Percentiles rank a stretch among this genome's conserved stretches.
Conservation (phyloP, 352 stramenopile species). For the Globisporangium middletonii region DNA sequence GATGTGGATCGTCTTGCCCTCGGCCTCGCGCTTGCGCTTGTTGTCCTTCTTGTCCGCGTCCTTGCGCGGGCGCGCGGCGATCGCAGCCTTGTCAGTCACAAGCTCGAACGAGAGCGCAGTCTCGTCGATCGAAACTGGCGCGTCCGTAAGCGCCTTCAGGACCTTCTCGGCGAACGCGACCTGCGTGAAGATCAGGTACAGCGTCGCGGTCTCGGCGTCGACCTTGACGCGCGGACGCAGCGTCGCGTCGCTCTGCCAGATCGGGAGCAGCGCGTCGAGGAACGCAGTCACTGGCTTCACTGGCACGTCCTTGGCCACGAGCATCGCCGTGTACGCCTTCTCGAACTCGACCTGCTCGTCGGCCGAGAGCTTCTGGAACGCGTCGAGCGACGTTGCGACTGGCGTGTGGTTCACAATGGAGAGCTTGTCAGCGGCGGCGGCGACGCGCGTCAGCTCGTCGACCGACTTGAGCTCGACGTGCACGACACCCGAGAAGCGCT, state of each 20-base stretch:
- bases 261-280: conserved; percentile 54
- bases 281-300: conserved; percentile 65
- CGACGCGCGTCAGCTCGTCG: conserved; percentile 41
- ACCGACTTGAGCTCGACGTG: conserved; percentile 72
- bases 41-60: conserved; percentile 48
- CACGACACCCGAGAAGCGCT: conserved; percentile 66
- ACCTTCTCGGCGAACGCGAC: conserved; percentile 60
- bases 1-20: conserved; percentile 78
- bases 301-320: conserved; percentile 79
- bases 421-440: conserved; percentile 43
- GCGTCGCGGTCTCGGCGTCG: conserved; percentile 49
- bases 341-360: conserved; percentile 80
- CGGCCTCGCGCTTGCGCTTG: conserved; percentile 65
- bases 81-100: conserved; percentile 64
- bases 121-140: conserved; percentile 51
- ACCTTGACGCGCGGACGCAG: conserved; percentile 71
- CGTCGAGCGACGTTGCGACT: conserved; percentile 39
- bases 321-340: conserved; percentile 74
- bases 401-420: conserved; percentile 55
- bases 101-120: conserved; percentile 68
- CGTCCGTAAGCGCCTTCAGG: conserved; percentile 30
- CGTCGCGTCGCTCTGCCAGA: conserved; percentile 65
- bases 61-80: conserved; percentile 57
- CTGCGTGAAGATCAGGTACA: conserved; percentile 81
- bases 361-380: conserved; percentile 57